A percentile compares a stretch with the other conserved stretches of the same genome.
phyloP scores from a whole-genome alignment of 495 filamentous ascomycete genomes.

The Podospora tetraspora region DNA sequence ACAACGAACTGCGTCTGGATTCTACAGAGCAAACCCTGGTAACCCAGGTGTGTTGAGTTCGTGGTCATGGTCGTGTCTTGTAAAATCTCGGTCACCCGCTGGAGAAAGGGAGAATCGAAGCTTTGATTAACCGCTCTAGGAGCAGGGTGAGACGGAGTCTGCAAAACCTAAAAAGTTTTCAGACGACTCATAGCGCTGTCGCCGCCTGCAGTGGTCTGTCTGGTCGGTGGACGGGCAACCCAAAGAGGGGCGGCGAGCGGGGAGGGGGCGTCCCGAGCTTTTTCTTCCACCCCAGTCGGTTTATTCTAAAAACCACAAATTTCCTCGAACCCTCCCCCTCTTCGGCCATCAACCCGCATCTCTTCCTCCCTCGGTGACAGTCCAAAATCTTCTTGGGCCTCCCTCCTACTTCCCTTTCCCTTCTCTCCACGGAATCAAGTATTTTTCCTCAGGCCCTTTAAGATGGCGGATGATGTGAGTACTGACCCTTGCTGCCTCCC shows the following conservation, averaged over 20 bases:
- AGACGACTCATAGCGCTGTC: not conserved
- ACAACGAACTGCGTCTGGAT: not conserved
- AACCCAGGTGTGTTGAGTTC: not conserved
- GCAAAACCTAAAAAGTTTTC: not conserved
- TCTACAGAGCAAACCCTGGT: not conserved
- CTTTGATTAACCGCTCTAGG: constrained; percentile 2
- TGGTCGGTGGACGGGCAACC: not conserved
- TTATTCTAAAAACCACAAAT: constrained; percentile 25
- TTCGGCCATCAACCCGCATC: constrained; percentile 21
- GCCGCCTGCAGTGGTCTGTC: not conserved
- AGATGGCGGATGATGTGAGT: constrained; percentile 47
- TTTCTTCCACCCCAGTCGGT: constrained; percentile 9
- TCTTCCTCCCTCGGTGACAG: constrained; percentile 18
- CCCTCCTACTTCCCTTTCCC: constrained; percentile 26
- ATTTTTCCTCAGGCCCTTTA: constrained; percentile 37
- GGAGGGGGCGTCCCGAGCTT: constrained; percentile 12
- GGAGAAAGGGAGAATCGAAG: constrained; percentile 1
- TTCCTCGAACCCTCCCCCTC: constrained; percentile 25
- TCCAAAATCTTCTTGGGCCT: constrained; percentile 25
- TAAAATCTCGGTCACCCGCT: not conserved
- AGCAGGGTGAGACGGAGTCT: not conserved
- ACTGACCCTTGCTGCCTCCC: not conserved
- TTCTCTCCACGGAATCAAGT: constrained; percentile 21
- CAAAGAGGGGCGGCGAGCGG: constrained; percentile 12
- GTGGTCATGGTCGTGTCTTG: not conserved